phyloP scores from a whole-genome alignment of 169 alveolate genomes.

The Plasmodium ovale region DNA sequence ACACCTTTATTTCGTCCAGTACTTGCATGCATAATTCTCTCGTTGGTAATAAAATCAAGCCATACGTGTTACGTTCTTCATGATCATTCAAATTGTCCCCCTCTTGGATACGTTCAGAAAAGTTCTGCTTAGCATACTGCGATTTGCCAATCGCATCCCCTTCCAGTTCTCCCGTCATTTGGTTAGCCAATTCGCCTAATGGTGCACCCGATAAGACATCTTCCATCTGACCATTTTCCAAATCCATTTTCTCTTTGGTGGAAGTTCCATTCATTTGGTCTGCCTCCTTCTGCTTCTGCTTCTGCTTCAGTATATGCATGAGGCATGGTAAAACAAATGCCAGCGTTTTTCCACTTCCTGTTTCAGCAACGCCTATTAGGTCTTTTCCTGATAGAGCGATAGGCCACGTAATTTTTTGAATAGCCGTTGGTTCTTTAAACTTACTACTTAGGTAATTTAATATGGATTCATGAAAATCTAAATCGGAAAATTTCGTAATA shows the following conservation, averaged over 20 bases:
- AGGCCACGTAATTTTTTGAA: conserved; percentile 89
- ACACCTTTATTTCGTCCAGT: conserved; percentile 80
- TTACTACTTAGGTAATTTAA: conserved; percentile 79
- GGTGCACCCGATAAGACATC: conserved; percentile 88
- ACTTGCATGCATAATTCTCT: conserved; percentile 92
- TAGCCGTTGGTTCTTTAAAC: conserved; percentile 91
- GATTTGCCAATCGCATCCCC: neutral
- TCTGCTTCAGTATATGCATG: conserved; percentile 90
- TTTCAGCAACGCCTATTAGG: conserved; percentile 96
- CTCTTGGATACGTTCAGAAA: no score
- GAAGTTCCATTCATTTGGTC: no score
- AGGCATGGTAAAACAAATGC: conserved; percentile 94
- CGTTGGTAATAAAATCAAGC: conserved; percentile 90
- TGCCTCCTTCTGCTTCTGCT: conserved; percentile 21
- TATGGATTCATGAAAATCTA: conserved; percentile 81
- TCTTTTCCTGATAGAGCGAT: conserved; percentile 92
- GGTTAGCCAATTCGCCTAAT: conserved; percentile 77
- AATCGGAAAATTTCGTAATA: conserved; percentile 82
- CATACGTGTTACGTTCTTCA: conserved; percentile 80
- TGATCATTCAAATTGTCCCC: conserved; percentile 62
- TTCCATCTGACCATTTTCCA: conserved; percentile 72
- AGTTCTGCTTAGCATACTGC: conserved; percentile 62
- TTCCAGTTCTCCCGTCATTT: neutral
- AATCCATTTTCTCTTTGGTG: no score
- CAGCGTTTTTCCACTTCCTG: conserved; percentile 97